phyloP scores from a whole-genome alignment of 371 early-diverging fungal genomes.

The Mucor lusitanicus region DNA sequence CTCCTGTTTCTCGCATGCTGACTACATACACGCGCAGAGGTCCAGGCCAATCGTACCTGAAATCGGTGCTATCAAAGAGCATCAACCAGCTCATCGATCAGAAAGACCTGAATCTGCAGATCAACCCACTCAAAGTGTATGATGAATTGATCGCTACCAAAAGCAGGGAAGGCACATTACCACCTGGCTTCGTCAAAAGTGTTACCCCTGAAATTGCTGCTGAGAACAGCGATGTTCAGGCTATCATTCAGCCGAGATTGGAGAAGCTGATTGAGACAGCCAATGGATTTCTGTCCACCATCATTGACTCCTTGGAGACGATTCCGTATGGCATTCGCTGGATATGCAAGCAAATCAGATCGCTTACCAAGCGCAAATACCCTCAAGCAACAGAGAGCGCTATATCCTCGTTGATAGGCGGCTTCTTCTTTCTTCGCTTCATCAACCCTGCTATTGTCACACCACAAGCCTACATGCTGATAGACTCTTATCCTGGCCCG shows the following conservation, averaged over 20 bases:
- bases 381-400: constrained; percentile 87
- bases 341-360: constrained; percentile 97
- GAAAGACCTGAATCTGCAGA: constrained; percentile 81
- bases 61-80: constrained; percentile 80
- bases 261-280: constrained; percentile 86
- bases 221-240: constrained; percentile 76
- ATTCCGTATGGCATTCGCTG: constrained; percentile 97
- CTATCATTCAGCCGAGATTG: constrained; percentile 82
- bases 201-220: constrained; percentile 82
- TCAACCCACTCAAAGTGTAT: constrained; percentile 84
- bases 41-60: constrained; percentile 93
- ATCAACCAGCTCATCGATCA: constrained; percentile 74
- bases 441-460: constrained; percentile 97
- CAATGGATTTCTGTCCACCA: constrained; percentile 79
- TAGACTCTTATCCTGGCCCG: constrained; percentile 80
- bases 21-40: constrained; percentile 95
- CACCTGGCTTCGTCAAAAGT: constrained; percentile 66
- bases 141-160: constrained; percentile 84
- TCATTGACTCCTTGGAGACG: constrained; percentile 75
- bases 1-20: constrained; percentile 96
- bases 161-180: constrained; percentile 63
- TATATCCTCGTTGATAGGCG: constrained; percentile 94
- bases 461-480: constrained; percentile 91
- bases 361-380: constrained; percentile 88
- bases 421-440: constrained; percentile 96